A percentile compares a stretch with the other conserved stretches of the same genome.
Conservation (phyloP, 2,329 filamentous ascomycete genomes). For the Myriangium duriaei region DNA sequence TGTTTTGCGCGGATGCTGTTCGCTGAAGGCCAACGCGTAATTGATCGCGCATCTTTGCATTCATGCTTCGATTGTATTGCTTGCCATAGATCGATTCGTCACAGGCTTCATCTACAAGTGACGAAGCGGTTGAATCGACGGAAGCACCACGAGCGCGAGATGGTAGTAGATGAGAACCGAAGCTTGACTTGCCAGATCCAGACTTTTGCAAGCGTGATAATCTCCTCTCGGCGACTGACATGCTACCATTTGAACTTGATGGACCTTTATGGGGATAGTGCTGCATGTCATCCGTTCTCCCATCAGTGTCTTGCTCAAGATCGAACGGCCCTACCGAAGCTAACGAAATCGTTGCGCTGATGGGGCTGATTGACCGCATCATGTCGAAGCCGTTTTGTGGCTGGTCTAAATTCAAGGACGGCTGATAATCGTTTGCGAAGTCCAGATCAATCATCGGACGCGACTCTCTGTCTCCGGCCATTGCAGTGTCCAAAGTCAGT, state of each 20-base stretch:
- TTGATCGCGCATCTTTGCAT: constrained; percentile 13
- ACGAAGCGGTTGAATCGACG: constrained; percentile 13
- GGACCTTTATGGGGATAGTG: constrained; percentile 1
- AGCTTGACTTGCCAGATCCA: constrained; percentile 10
- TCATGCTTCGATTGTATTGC: constrained; percentile 13
- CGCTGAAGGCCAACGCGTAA: constrained; percentile 8
- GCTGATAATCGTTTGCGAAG: constrained; percentile 18
- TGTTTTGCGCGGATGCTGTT: constrained; percentile 3
- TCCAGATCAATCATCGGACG: constrained; percentile 36
- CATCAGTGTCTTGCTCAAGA: constrained; percentile 4
- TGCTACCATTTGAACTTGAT: constrained; percentile 1
- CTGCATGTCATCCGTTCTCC: neutral
- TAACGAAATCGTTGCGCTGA: constrained; percentile 4
- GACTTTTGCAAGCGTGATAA: constrained; percentile 16
- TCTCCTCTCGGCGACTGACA: constrained; percentile 4
- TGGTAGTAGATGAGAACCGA: constrained; percentile 18
- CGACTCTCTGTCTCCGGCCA: constrained; percentile 24
- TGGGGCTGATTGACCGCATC: constrained; percentile 3
- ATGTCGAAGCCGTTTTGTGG: constrained; percentile 2
- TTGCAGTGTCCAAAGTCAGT: constrained; percentile 17
- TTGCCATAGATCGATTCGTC: constrained; percentile 8
- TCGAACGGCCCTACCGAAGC: constrained; percentile 4
- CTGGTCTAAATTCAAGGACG: constrained; percentile 10
- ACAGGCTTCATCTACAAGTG: constrained; percentile 13
- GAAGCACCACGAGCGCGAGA: constrained; percentile 12